These are phyloP conservation scores for Zymoseptoria tritici DNA, from an alignment of 2,329 filamentous ascomycete genomes.

Conservation along the genomic window DNA sequence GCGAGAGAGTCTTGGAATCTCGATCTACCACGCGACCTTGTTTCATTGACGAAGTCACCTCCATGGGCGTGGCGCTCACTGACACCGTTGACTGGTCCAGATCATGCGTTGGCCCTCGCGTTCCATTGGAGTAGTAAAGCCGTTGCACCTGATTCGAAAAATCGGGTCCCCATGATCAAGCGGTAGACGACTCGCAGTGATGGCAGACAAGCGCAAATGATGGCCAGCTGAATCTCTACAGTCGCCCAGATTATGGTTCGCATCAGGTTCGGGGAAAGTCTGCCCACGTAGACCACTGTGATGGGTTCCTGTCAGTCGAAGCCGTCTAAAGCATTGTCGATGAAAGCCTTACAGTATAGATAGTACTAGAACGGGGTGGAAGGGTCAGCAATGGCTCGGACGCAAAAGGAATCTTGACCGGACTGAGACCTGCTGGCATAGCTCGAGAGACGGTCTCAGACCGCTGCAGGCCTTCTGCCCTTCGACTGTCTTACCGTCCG, in stretches of 20 bases:
- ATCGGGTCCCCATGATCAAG: background rate
- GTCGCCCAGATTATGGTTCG: constrained; percentile 13
- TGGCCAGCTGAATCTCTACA: constrained; percentile 24
- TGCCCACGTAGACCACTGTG: background rate
- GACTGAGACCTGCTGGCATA: too few species aligned
- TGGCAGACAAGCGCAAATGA: constrained; percentile 27
- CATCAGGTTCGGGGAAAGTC: too few species aligned
- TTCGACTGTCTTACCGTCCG: too few species aligned
- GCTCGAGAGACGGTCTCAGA: too few species aligned
- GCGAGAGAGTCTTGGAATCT: too few species aligned
- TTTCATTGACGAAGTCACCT: background rate
- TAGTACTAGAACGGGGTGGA: too few species aligned
- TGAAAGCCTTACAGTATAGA: constrained; percentile 14
- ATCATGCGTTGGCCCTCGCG: too few species aligned
- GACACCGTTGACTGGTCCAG: background rate
- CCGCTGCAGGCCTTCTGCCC: too few species aligned
- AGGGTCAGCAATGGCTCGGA: too few species aligned
- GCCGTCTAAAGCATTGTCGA: constrained; percentile 17
- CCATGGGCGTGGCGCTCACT: background rate
- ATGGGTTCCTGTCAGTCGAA: constrained; percentile 20
- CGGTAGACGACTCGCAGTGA: constrained; percentile 25
- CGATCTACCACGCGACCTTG: background rate
- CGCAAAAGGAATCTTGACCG: too few species aligned
- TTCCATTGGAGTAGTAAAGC: too few species aligned
- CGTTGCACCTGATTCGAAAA: too few species aligned